Evolutionary conservation across 2,329 filamentous ascomycete genomes (phyloP).

Genomic region (Xylaria sp.): DNA sequence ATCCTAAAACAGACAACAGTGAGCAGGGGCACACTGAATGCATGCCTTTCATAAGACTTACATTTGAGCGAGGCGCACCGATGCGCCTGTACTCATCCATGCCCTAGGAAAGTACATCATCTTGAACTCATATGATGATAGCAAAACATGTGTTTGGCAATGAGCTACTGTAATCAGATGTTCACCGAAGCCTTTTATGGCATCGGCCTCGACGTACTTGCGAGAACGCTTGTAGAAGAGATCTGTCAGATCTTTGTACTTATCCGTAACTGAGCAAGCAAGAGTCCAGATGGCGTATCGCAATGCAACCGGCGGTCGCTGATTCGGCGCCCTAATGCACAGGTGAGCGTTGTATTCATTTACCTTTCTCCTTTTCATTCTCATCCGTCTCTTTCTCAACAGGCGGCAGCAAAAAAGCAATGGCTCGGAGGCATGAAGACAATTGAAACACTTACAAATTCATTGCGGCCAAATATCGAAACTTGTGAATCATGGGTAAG

Average conservation of each 20-base stretch:
- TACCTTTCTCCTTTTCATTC: not conserved
- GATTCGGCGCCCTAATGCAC: slow-evolving; percentile 59
- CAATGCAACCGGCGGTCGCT: slow-evolving; percentile 79
- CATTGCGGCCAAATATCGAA: slow-evolving; percentile 81
- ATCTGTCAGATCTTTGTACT: slow-evolving; percentile 71
- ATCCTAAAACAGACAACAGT: slow-evolving; percentile 61
- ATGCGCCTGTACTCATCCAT: slow-evolving; percentile 85
- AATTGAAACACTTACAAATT: slow-evolving; percentile 53
- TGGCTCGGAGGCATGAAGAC: not conserved
- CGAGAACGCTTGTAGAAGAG: slow-evolving; percentile 85
- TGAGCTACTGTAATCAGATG: slow-evolving; percentile 79
- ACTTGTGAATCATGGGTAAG: slow-evolving; percentile 82
- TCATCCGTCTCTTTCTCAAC: not conserved
- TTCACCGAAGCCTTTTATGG: slow-evolving; percentile 89
- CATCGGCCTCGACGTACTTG: slow-evolving; percentile 85
- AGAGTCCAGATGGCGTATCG: slow-evolving; percentile 96
- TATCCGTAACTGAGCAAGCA: slow-evolving; percentile 79
- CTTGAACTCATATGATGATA: slow-evolving; percentile 87
- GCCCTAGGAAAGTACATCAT: slow-evolving; percentile 96
- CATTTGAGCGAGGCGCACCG: slow-evolving; percentile 81
- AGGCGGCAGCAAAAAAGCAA: not conserved
- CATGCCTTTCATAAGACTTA: slow-evolving; percentile 33
- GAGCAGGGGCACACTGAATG: slow-evolving; percentile 48
- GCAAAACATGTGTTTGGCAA: slow-evolving; percentile 75
- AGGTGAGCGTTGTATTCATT: slow-evolving; percentile 9